These are phyloP conservation scores for Akanthomyces lecanii DNA, from an alignment of 2,329 filamentous ascomycete genomes.

Conservation along the genomic window DNA sequence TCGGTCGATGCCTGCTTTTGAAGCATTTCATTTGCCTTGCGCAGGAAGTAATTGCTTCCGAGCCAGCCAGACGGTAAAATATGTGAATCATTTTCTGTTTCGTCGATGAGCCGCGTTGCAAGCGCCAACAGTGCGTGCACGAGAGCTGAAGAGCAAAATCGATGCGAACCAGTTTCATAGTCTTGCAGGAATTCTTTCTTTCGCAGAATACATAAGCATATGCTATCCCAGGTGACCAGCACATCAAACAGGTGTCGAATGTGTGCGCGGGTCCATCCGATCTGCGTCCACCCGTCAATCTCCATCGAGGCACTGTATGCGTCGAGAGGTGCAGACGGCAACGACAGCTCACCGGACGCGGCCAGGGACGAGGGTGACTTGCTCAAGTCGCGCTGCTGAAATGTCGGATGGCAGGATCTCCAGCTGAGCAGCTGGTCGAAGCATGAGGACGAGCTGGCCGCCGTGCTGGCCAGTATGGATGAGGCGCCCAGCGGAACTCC, in stretches of 20 bases:
- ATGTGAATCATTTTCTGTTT: not conserved
- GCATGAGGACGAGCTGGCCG: not conserved
- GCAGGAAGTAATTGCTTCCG: constrained; percentile 15
- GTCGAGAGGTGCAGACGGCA: constrained; percentile 5
- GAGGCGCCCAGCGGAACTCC: not conserved
- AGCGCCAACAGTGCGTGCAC: constrained; percentile 18
- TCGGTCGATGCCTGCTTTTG: not conserved
- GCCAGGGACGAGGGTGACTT: not conserved
- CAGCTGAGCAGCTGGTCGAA: constrained; percentile 13
- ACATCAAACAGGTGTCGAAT: constrained; percentile 16
- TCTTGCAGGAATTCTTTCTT: constrained; percentile 28
- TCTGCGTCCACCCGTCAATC: constrained; percentile 5
- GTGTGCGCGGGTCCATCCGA: constrained; percentile 15
- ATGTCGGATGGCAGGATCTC: constrained; percentile 4
- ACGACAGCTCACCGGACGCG: not conserved
- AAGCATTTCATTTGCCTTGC: not conserved
- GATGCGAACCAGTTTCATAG: constrained; percentile 1
- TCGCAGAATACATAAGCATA: constrained; percentile 20
- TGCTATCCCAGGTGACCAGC: constrained; percentile 16
- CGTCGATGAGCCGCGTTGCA: constrained; percentile 7
- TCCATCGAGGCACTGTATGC: not conserved
- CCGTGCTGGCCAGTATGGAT: not conserved
- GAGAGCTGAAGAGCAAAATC: constrained; percentile 18
- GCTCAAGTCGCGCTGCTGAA: not conserved
- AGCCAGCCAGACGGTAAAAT: not conserved